Evolutionary conservation across 352 stramenopile species (phyloP), one percentile per base, ranked within the genome.

Genomic region (Globisporangium barbulae): DNA sequence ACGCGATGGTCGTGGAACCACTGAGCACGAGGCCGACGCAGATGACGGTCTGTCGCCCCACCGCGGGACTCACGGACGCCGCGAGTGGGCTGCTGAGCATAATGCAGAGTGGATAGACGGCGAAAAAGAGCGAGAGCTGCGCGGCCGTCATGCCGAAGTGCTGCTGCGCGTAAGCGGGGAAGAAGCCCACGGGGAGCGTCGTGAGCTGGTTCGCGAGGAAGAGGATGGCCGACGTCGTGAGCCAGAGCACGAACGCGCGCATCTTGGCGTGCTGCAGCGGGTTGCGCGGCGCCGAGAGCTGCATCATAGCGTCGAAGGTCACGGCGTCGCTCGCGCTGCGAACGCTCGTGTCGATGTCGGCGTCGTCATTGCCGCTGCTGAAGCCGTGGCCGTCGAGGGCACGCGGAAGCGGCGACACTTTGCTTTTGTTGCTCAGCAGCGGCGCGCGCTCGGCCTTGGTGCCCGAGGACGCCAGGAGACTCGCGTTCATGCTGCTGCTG

Each of bases 161-260:
- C 39, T 75, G 58, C 45, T 78, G 61, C 45, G 76, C 82, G 69
- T 89, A 89, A 12, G 66, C 64, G 33, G 82, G 82, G 68, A 88
- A 89, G 71, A 91, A 91, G 30, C 82, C 82, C n/a, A 91, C 82
- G 21, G 80, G 75, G 10, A 91, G 72, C 63, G 79, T 89, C 44
- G 80, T 89, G 61, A 91, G 78, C 55, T 89, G 82, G 64, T 91
- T 91, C 12, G 77, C 79, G 22, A 89, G 75, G 66, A 91, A 89
- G 33, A 91, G 65, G 39, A 89, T 75, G 55, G 59, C 65, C 21
- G 78, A 81, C 8, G 75, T 76, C 41, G 75, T 59, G 48, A 83
- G 54, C 69, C 78, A 89, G 53, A 89, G 78, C 25, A 77, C 61
- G 21, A 78, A 63, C 30, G 71, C 64, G 28, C 81, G 82, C 47